Percentiles rank a stretch among this genome's conserved stretches.
These are phyloP conservation scores for Spiraea crenata DNA, from an alignment of 331 rosid genomes.

Conservation along the genomic window DNA sequence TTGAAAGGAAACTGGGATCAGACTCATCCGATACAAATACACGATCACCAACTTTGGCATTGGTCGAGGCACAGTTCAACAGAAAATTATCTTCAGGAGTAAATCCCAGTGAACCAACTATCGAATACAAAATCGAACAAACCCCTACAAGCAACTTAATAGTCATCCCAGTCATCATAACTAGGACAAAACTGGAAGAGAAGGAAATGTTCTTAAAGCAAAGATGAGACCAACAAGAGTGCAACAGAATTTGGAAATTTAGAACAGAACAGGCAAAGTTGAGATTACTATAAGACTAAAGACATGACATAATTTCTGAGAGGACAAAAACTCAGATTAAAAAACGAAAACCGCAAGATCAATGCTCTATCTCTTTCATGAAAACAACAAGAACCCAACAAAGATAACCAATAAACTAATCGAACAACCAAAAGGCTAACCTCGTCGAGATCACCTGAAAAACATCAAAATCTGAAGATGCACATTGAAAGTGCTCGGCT, in stretches of 20 bases:
- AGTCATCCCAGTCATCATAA: constrained; percentile 27
- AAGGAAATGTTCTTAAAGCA: neutral
- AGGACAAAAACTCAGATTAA: neutral
- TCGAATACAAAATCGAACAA: constrained; percentile 30
- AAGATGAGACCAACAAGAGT: neutral
- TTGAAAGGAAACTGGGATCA: constrained; percentile 37
- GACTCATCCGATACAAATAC: constrained; percentile 45
- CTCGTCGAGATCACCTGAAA: constrained; percentile 15
- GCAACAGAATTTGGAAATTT: neutral
- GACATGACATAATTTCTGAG: neutral
- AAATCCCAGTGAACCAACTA: constrained; percentile 37
- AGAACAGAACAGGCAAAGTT: too few species aligned
- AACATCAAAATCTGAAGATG: neutral
- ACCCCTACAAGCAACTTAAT: constrained; percentile 24
- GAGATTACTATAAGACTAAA: neutral
- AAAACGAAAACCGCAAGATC: neutral
- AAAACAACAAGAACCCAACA: constrained; percentile 9
- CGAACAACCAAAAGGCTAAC: neutral
- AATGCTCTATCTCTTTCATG: constrained; percentile 2
- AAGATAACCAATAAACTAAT: constrained; percentile 10
- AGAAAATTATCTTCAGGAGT: constrained; percentile 34
- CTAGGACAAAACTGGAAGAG: neutral
- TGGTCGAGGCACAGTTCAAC: constrained; percentile 55
- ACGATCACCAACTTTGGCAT: constrained; percentile 40
- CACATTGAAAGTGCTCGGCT: neutral